Percentiles rank a stretch among this genome's conserved stretches.
Evolutionary conservation across 495 filamentous ascomycete species (phyloP).

Genomic region (Talaromyces nanjingensis): DNA sequence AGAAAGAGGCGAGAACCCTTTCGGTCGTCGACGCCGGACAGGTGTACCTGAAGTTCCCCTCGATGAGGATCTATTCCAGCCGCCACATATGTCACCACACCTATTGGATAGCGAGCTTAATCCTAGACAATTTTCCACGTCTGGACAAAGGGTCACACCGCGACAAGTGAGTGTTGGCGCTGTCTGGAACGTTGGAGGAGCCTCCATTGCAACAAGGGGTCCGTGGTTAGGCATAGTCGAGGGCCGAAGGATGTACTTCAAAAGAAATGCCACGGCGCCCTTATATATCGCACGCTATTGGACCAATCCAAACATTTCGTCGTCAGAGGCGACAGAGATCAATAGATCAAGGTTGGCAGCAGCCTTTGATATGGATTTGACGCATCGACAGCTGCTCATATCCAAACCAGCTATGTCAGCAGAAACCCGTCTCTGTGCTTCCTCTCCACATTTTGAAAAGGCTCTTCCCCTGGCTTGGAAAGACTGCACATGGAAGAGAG

Average conservation of each 20-base stretch:
- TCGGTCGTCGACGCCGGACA: slow-evolving; percentile 38
- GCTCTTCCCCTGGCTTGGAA: slow-evolving; percentile 44
- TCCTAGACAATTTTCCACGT: slow-evolving; percentile 6
- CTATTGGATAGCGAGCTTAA: slow-evolving; percentile 23
- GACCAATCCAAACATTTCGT: slow-evolving; percentile 46
- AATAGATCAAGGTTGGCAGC: slow-evolving; percentile 73
- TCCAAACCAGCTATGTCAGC: slow-evolving; percentile 15
- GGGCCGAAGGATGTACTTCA: slow-evolving; percentile 55
- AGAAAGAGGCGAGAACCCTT: slow-evolving; percentile 56
- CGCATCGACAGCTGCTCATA: slow-evolving; percentile 49
- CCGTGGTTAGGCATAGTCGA: slow-evolving; percentile 43
- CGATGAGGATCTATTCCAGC: slow-evolving; percentile 15
- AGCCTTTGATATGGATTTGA: slow-evolving; percentile 75
- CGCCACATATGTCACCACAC: slow-evolving; percentile 28
- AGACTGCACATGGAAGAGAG: slow-evolving; percentile 52
- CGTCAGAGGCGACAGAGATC: slow-evolving; percentile 53
- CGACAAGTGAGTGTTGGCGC: slow-evolving; percentile 56
- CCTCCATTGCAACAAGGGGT: slow-evolving; percentile 40
- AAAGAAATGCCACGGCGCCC: slow-evolving; percentile 67
- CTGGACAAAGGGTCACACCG: slow-evolving; percentile 9
- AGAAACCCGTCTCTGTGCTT: slow-evolving; percentile 18
- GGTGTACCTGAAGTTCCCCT: slow-evolving; percentile 15
- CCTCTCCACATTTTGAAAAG: slow-evolving; percentile 26
- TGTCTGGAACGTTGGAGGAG: slow-evolving; percentile 77
- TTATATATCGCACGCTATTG: slow-evolving; percentile 54